Evolutionary conservation across 2,329 filamentous ascomycete species (phyloP), one percentile per base, ranked within the genome.

Genomic region (Aspergillus phoenicis): DNA sequence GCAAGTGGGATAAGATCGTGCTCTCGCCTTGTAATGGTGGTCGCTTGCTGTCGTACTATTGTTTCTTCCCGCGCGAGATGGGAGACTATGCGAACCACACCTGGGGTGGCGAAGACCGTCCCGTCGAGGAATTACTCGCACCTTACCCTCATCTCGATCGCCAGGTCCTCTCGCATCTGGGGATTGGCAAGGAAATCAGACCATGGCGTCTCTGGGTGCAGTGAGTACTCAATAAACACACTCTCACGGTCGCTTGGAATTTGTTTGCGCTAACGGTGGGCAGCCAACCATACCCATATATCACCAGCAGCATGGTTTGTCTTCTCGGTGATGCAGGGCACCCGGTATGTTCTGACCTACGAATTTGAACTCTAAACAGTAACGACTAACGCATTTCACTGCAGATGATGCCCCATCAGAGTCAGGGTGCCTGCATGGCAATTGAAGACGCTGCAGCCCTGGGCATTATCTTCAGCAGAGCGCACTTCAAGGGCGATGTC

Each of bases 351-450:
- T 15, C 24, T 36, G 5, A n/a, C 43, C n/a, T 30, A 22, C 38
- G 5, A 10, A 24, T 24, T 2, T 20, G 17, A 11, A n/a, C 30
- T 10, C 3, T 26, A 13, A 7, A 10, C 30, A 20, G 5, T 33
- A 41, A 58, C 47, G 11, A 51, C 57, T 45, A 41, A 55, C 43
- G 41, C 39, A n/a, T 13, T 13, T 11, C 5, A 11, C 24, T 36
- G n/a, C n/a, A 76, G 74, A 88, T 88, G 85, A 85, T 89, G 83
- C 87, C 87, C 1, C 83, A 90, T 68, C 88, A 90, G 70, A 87
- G 84, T 59, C 88, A 91, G 71, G 88, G 88, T 4, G 87, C 87
- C 0, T 88, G 86, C 66, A 88, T 87, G 85, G 86, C 87, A 0
- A 88, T 89, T 48, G 87, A 89, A 70, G 87, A 89, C 62, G 85